These are phyloP conservation scores for Neopestalotiopsis clavispora DNA, from an alignment of 2,329 filamentous ascomycete species.

Conservation along the genomic window DNA sequence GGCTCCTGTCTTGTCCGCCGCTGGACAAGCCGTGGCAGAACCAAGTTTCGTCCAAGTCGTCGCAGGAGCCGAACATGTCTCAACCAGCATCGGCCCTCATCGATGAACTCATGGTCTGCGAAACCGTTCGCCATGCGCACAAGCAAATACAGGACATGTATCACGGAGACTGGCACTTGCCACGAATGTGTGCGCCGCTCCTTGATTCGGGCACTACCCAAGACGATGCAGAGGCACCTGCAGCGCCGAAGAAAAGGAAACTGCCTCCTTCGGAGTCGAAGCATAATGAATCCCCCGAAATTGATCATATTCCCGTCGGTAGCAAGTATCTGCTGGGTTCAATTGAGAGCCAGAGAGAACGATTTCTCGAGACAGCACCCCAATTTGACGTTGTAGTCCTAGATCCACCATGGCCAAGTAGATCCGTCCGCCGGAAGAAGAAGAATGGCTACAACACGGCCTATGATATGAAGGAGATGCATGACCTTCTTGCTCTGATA, in stretches of 20 bases:
- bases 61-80: constrained; percentile 41
- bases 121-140: constrained; percentile 50
- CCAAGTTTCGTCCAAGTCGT: constrained; percentile 56
- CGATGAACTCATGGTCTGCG: constrained; percentile 58
- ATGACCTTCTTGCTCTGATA: constrained; percentile 54
- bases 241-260: constrained; percentile 18
- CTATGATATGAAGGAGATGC: constrained; percentile 50
- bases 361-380: constrained; percentile 49
- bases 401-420: constrained; percentile 84
- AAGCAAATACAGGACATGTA: constrained; percentile 39
- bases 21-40: constrained; percentile 52
- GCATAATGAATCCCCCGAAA: background rate
- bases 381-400: constrained; percentile 72
- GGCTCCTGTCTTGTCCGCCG: constrained; percentile 51
- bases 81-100: constrained; percentile 51
- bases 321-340: constrained; percentile 54
- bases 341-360: constrained; percentile 45
- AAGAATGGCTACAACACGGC: constrained; percentile 54
- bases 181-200: constrained; percentile 38
- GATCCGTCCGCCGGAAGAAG: constrained; percentile 70
- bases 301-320: constrained; percentile 43
- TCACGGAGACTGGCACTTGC: constrained; percentile 51
- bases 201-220: constrained; percentile 14
- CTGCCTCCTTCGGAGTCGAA: background rate
- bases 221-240: background rate